Evolutionary conservation across 1,284 basidiomycete species (phyloP).

Genomic region (Leccinum holopus): DNA sequence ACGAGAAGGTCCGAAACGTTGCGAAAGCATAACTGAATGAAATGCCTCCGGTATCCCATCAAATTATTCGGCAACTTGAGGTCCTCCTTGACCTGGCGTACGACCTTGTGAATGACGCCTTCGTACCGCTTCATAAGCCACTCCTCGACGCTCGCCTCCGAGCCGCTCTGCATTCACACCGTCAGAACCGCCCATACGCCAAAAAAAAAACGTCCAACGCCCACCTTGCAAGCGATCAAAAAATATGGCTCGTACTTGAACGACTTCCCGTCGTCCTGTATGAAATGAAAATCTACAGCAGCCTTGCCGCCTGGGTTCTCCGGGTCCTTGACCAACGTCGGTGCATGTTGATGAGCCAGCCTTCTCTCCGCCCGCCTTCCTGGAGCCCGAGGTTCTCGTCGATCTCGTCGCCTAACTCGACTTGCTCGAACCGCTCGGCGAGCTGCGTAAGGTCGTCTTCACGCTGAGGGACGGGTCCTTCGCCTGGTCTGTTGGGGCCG

Average conservation of each 20-base stretch:
- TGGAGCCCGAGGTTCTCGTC: constrained; percentile 95
- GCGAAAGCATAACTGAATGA: constrained; percentile 87
- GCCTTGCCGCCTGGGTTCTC: constrained; percentile 80
- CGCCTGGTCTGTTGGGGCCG: constrained; percentile 38
- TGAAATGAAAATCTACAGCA: constrained; percentile 97
- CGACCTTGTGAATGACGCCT: constrained; percentile 77
- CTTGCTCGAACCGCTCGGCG: constrained; percentile 81
- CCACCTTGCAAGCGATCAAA: constrained; percentile 84
- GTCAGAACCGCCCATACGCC: constrained; percentile 3
- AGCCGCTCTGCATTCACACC: constrained; percentile 58
- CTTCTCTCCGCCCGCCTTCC: constrained; percentile 71
- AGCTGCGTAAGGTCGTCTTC: constrained; percentile 86
- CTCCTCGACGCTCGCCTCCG: constrained; percentile 92
- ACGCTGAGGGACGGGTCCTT: constrained; percentile 56
- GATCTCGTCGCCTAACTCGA: constrained; percentile 76
- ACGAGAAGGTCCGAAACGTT: constrained; percentile 91
- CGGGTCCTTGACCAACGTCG: constrained; percentile 86
- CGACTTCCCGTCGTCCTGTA: constrained; percentile 94
- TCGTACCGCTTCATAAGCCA: constrained; percentile 96
- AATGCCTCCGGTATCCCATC: constrained; percentile 86
- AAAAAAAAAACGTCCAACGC: constrained; percentile 19
- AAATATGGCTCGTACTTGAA: constrained; percentile 99
- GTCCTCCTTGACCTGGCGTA: constrained; percentile 89
- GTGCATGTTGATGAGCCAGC: constrained; percentile 99
- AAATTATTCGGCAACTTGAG: constrained; percentile 96